Percentiles rank a stretch among this genome's conserved stretches.
Conservation (phyloP, 2,329 filamentous ascomycete genomes). For the Hymenoscyphus linearis region DNA sequence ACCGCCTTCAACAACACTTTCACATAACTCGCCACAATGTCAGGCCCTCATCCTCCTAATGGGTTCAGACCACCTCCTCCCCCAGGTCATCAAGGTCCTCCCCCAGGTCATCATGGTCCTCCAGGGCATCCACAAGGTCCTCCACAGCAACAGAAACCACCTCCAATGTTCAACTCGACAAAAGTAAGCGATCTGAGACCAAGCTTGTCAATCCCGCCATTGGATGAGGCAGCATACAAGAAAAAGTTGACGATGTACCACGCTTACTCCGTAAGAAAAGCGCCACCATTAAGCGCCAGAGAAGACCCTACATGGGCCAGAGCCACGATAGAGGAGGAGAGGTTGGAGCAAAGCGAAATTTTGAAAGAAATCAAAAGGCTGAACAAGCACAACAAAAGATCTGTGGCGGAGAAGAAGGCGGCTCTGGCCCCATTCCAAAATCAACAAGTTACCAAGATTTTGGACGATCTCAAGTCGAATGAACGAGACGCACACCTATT, state of each 20-base stretch:
- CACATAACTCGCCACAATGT: not conserved
- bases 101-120: not conserved
- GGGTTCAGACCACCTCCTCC: not conserved
- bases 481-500: constrained; percentile 25
- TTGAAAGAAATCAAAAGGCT: constrained; percentile 25
- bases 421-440: constrained; percentile 24
- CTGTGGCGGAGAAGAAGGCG: constrained; percentile 27
- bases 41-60: constrained; percentile 12
- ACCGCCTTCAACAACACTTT: not conserved
- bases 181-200: constrained; percentile 21
- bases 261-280: constrained; percentile 25
- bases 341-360: constrained; percentile 26
- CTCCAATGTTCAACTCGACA: constrained; percentile 16
- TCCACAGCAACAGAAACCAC: not conserved
- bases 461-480: constrained; percentile 24
- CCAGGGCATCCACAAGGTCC: not conserved
- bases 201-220: constrained; percentile 7
- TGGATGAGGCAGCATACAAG: constrained; percentile 22
- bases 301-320: constrained; percentile 28
- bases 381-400: constrained; percentile 16
- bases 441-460: constrained; percentile 25
- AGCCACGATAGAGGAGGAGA: constrained; percentile 23
- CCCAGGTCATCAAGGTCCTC: constrained; percentile 3
- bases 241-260: constrained; percentile 26
- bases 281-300: constrained; percentile 14